These are phyloP conservation scores for Pseudogymnoascus sp. DNA, from an alignment of 2,329 filamentous ascomycete genomes.

Conservation along the genomic window DNA sequence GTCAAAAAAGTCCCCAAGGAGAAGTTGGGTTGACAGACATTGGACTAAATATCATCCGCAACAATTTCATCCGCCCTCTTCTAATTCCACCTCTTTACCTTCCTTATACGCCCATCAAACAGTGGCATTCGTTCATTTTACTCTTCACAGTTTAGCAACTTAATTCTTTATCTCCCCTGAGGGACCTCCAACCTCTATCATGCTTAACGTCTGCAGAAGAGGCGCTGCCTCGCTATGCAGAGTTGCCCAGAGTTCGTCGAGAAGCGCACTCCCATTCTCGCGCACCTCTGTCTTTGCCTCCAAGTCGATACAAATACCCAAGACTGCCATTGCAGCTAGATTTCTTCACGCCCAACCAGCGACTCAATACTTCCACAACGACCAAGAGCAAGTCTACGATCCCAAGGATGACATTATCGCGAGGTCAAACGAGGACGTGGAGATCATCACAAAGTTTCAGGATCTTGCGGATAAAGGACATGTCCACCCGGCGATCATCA, in stretches of 20 bases:
- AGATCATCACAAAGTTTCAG: constrained; percentile 23
- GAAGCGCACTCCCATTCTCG: constrained; percentile 16
- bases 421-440: constrained; percentile 9
- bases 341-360: constrained; percentile 9
- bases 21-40: neutral
- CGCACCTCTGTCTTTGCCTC: constrained; percentile 21
- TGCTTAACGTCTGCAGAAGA: constrained; percentile 28
- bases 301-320: constrained; percentile 17
- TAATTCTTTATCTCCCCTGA: constrained; percentile 1
- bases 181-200: constrained; percentile 13
- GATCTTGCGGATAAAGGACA: constrained; percentile 23
- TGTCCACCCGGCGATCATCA: constrained; percentile 25
- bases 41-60: neutral
- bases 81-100: neutral
- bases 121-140: constrained; percentile 4
- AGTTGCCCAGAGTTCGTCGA: constrained; percentile 17
- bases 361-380: constrained; percentile 21
- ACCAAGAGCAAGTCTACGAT: neutral
- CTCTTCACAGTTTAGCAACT: neutral
- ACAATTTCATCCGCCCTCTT: neutral
- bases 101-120: neutral
- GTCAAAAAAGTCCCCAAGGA: constrained; percentile 9
- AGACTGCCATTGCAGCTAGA: constrained; percentile 9
- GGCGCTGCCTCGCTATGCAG: constrained; percentile 26
- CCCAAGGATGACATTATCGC: neutral